Evolutionary conservation across 2,329 filamentous ascomycete species (phyloP), one percentile per base, ranked within the genome.

Genomic region (Tympanopsis confertula): DNA sequence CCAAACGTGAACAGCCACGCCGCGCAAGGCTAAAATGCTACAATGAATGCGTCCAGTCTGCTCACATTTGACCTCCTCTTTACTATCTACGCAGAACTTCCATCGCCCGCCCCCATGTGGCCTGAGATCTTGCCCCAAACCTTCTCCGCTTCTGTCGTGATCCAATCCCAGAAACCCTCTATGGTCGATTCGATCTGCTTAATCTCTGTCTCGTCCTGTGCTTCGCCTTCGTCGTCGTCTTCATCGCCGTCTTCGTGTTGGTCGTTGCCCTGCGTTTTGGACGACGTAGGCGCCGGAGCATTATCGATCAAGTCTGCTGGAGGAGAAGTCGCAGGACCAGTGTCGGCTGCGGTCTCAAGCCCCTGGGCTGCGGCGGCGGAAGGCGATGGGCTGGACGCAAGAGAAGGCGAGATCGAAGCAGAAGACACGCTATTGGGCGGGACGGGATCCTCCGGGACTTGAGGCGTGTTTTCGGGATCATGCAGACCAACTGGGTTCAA

Each of bases 401-500:
- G 19, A 13, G 24, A 26, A 4, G 38, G 18, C 17, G 30, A 29
- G 37, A 20, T 17, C 13, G 35, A 26, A 4, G 20, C 19, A 5
- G 38, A 19, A 13, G 41, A 18, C n/a, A n/a, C n/a, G n/a, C n/a
- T n/a, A 44, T 50, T 48, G 3, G 51, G 44, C 13, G 55, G 50
- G 12, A 58, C 61, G 0, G 76, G 74, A 44, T 82, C 76, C 1
- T 56, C 54, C 0, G 69, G 74, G n/a, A 63, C 64, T 15, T 71
- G 63, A 1, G 66, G 54, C 2, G 55, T 57, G 2, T 65, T 59
- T 13, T 66, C 65, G 0, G 65, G 50, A 35, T 69, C 65, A 51
- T 88, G 83, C 2, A 74, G 52, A 4, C 81, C 82, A 12, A 75
- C 52, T 0, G 78, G 66, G 41, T 68, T 69, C 18, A 89, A 60